Evolutionary conservation across 257 asterid genomes (phyloP).

Genomic region (Paulownia fortunei): DNA sequence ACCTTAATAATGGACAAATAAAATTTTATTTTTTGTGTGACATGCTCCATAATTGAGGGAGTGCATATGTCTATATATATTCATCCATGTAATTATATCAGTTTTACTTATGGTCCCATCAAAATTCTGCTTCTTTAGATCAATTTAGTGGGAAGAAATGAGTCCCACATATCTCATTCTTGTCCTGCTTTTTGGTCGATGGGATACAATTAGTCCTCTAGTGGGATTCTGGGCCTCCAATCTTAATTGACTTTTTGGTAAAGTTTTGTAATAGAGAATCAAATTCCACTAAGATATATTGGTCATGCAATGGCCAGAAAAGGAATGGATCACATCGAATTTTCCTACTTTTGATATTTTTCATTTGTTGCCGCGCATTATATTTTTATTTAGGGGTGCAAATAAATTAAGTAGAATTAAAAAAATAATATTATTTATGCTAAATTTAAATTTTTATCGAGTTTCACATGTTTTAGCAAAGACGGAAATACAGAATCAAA

Average conservation of each 20-base stretch:
- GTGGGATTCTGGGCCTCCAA: slow-evolving; percentile 31
- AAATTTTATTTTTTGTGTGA: neutral
- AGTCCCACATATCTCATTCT: slow-evolving; percentile 6
- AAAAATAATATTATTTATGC: no score
- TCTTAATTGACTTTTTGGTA: neutral
- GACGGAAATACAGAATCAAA: no score
- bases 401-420: neutral
- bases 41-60: slow-evolving; percentile 14
- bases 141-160: slow-evolving; percentile 6
- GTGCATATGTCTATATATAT: neutral
- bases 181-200: neutral
- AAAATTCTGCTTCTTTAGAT: neutral
- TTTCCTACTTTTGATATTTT: neutral
- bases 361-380: neutral
- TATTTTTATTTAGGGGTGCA: neutral
- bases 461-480: no score
- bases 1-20: neutral
- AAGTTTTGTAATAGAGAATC: neutral
- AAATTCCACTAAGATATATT: slow-evolving; percentile 20
- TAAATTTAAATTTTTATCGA: no score
- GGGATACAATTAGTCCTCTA: slow-evolving; percentile 11
- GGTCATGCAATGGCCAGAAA: neutral
- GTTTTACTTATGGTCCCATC: neutral
- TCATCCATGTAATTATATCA: neutral
- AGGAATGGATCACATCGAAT: slow-evolving; percentile 13